Evolutionary conservation across 257 asterid genomes (phyloP).

Genomic region (Salvia miltiorrhiza): DNA sequence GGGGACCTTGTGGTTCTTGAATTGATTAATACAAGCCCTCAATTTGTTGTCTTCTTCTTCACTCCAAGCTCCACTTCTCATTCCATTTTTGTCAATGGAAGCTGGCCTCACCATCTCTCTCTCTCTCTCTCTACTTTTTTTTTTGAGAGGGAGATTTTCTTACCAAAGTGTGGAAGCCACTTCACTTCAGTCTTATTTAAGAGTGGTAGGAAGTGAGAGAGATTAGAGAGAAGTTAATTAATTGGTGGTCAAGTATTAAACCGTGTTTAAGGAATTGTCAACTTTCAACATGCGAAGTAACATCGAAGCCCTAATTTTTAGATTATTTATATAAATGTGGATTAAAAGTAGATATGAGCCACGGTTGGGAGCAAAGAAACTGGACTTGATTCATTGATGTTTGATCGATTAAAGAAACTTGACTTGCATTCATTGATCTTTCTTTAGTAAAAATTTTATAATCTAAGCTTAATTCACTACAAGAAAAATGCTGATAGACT

Average conservation of each 20-base stretch:
- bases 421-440: too few species aligned
- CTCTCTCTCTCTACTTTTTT: neutral
- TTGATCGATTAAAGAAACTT: too few species aligned
- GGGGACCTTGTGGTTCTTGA: conserved; percentile 32
- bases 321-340: neutral
- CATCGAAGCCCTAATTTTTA: conserved; percentile 6
- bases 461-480: too few species aligned
- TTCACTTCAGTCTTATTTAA: conserved; percentile 11
- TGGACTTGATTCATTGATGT: neutral
- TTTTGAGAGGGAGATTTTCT: neutral
- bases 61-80: conserved; percentile 46
- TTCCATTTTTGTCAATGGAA: conserved; percentile 30
- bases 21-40: conserved; percentile 21
- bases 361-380: neutral
- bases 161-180: neutral
- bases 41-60: conserved; percentile 42
- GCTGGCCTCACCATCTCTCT: conserved; percentile 37
- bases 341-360: neutral
- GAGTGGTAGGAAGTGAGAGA: neutral
- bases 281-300: conserved; percentile 17
- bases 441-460: too few species aligned
- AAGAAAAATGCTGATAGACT: too few species aligned
- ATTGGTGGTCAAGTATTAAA: neutral
- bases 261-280: conserved; percentile 6
- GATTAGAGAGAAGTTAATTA: neutral